Conservation (phyloP, 2,329 filamentous ascomycete species). For the Zymoseptoria crescenta region DNA sequence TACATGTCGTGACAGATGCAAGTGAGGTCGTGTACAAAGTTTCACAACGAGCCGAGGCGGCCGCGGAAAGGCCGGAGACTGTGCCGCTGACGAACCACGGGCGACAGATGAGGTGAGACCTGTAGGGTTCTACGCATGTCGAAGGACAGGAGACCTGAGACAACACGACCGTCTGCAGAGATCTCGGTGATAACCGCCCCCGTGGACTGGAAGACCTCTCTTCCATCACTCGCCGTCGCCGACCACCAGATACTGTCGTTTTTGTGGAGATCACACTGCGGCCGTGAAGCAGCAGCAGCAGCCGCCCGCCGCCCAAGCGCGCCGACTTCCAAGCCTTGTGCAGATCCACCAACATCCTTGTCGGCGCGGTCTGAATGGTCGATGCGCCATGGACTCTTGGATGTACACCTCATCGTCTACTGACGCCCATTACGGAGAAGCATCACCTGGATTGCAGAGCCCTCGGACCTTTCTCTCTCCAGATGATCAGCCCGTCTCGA, state of each 20-base stretch:
- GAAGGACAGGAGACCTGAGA: not conserved
- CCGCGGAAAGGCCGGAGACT: not conserved
- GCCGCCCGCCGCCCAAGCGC: not conserved
- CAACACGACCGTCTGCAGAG: not conserved
- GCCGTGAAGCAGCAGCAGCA: not conserved
- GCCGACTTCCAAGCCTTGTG: not conserved
- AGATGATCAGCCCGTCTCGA: not conserved
- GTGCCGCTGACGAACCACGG: not conserved
- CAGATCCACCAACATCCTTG: not conserved
- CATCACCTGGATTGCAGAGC: not conserved
- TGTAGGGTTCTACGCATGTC: not conserved
- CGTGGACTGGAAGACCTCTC: not conserved
- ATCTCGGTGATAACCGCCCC: not conserved
- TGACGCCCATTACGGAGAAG: not conserved
- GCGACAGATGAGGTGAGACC: not conserved
- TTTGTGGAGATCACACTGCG: not conserved
- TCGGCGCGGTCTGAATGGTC: not conserved
- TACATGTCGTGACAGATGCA: no score
- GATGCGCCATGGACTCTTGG: constrained; percentile 9
- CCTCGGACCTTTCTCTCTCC: not conserved
- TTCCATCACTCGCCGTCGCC: not conserved
- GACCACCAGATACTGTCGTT: not conserved
- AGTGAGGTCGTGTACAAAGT: not conserved
- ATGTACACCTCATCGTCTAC: constrained; percentile 8
- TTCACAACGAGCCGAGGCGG: not conserved